Conservation (phyloP, 139 green algal species). For the Chlamydomonas urium region DNA sequence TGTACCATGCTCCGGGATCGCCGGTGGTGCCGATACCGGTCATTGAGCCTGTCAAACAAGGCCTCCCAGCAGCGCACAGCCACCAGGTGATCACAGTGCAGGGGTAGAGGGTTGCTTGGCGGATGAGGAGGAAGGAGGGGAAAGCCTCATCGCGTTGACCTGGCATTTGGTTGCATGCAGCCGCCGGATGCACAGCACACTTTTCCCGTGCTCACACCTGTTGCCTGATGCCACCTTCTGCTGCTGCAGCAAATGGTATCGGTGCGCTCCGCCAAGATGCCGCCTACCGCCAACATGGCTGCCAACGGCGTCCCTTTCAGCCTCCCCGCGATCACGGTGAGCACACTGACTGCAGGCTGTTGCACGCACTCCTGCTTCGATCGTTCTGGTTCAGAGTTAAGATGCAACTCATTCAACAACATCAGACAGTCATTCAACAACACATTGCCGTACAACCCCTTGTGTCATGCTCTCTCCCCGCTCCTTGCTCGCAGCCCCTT, state of each 20-base stretch:
- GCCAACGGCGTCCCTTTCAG: background rate
- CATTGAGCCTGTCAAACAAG: background rate
- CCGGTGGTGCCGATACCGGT: too few relatives aligned
- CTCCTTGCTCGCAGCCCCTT: background rate
- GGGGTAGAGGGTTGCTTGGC: too few relatives aligned
- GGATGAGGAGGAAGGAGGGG: too few relatives aligned
- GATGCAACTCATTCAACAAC: too few relatives aligned
- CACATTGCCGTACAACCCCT: background rate
- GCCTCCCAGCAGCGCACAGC: background rate
- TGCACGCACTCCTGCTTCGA: background rate
- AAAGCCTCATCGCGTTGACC: background rate
- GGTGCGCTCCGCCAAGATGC: background rate
- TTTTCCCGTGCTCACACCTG: background rate
- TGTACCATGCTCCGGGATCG: too few relatives aligned
- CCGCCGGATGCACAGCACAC: background rate
- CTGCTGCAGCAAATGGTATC: conserved; percentile 3
- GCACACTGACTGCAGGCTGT: too few relatives aligned
- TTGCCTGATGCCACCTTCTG: background rate
- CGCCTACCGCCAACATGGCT: conserved; percentile 6
- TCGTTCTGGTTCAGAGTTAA: background rate
- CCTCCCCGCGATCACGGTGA: background rate
- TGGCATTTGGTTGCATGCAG: background rate
- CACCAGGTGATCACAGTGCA: too few relatives aligned
- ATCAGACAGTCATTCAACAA: background rate
- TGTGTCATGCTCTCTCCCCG: background rate